Conservation (phyloP, 2,329 filamentous ascomycete genomes). For the Botryotinia globosa region DNA sequence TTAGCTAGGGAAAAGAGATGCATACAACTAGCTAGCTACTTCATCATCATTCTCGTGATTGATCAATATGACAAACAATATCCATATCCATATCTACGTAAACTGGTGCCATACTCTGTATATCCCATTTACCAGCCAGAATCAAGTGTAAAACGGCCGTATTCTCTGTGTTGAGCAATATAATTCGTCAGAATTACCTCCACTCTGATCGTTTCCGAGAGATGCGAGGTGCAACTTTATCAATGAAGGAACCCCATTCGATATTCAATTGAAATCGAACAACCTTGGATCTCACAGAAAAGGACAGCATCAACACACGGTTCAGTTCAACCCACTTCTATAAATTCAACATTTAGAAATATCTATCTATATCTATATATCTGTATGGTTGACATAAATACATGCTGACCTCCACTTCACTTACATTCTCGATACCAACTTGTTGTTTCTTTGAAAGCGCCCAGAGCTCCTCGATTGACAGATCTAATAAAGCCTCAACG, state of each 20-base stretch:
- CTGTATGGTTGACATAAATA: background rate
- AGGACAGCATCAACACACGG: conserved; percentile 4
- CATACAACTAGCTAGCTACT: no score
- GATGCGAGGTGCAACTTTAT: background rate
- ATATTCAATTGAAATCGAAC: background rate
- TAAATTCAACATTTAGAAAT: conserved; percentile 1
- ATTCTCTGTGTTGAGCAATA: background rate
- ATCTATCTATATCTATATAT: no score
- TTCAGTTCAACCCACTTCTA: conserved; percentile 16
- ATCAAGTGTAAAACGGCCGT: background rate
- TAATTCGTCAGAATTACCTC: conserved; percentile 2
- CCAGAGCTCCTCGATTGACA: background rate
- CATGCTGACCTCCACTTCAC: background rate
- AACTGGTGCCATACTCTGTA: background rate
- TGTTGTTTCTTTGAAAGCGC: background rate
- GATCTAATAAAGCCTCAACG: background rate
- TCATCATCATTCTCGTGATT: background rate
- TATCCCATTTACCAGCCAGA: background rate
- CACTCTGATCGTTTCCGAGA: conserved; percentile 1
- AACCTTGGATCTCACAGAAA: conserved; percentile 11
- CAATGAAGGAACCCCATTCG: background rate
- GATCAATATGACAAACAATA: background rate
- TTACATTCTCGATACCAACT: background rate
- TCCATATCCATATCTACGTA: background rate
- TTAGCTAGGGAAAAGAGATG: no score